Evolutionary conservation across 768 basidiomycete species (phyloP).

Genomic region (Dioszegia hungarica): DNA sequence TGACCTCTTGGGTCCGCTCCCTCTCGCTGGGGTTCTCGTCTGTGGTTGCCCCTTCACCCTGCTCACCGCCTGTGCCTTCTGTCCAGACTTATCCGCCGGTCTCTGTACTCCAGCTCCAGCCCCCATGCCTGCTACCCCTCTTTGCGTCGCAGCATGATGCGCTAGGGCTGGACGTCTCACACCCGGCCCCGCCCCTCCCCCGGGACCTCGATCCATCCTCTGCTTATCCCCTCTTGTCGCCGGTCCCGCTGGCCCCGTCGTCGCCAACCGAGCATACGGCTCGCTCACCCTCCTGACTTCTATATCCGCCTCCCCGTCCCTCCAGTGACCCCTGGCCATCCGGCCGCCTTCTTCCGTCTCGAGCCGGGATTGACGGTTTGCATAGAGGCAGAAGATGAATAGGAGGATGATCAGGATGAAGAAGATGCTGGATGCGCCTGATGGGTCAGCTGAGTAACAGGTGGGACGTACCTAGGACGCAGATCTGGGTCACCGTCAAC

Average conservation of each 20-base stretch:
- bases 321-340: not conserved
- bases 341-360: not conserved
- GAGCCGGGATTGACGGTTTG: slow-evolving; percentile 1
- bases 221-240: not conserved
- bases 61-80: too few relatives aligned
- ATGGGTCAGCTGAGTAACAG: not conserved
- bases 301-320: not conserved
- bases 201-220: too few relatives aligned
- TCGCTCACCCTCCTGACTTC: not conserved
- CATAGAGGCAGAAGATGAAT: slow-evolving; percentile 3
- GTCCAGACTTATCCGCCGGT: too few relatives aligned
- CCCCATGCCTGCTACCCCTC: too few relatives aligned
- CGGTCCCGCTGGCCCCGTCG: not conserved
- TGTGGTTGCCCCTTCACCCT: too few relatives aligned
- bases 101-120: too few relatives aligned
- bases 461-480: not conserved
- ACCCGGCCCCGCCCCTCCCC: too few relatives aligned
- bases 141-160: not conserved
- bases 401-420: not conserved
- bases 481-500: slow-evolving; percentile 1
- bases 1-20: too few relatives aligned
- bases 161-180: not conserved
- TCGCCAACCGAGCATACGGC: not conserved
- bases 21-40: too few relatives aligned
- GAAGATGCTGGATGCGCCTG: not conserved